Percentiles rank a stretch among this genome's conserved stretches.
phyloP scores from a whole-genome alignment of 305 asterid genomes.

The Nicotiana rustica region DNA sequence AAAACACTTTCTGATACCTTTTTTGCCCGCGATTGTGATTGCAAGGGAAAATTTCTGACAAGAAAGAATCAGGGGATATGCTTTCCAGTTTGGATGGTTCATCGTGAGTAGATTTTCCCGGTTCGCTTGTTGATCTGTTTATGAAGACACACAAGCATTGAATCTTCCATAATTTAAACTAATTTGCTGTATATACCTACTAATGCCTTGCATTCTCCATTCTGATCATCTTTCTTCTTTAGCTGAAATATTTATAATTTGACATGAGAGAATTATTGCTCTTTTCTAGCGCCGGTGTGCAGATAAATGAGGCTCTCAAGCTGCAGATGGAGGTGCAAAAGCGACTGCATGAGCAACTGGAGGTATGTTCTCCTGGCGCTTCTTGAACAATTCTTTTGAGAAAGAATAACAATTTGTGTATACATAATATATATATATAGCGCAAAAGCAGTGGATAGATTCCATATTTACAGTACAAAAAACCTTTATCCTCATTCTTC shows the following conservation, averaged over 20 bases:
- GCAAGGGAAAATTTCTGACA: slow-evolving; percentile 76
- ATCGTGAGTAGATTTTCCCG: slow-evolving; percentile 70
- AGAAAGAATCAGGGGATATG: slow-evolving; percentile 82
- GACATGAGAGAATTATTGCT: slow-evolving; percentile 29
- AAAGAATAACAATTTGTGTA: no score
- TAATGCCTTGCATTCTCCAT: slow-evolving; percentile 21
- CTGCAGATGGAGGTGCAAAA: slow-evolving; percentile 99
- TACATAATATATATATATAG: no score
- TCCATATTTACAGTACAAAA: no score
- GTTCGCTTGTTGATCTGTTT: slow-evolving; percentile 12
- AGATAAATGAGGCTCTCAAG: slow-evolving; percentile 92
- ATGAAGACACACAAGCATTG: background rate
- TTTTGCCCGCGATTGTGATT: slow-evolving; percentile 39
- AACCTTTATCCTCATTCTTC: no score
- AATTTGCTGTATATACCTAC: background rate
- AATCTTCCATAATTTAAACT: background rate
- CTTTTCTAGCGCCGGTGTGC: slow-evolving; percentile 75
- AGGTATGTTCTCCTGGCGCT: slow-evolving; percentile 57
- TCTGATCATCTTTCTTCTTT: slow-evolving; percentile 14
- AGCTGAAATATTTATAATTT: slow-evolving; percentile 25
- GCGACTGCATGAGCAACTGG: slow-evolving; percentile 96
- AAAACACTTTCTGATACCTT: slow-evolving; percentile 35
- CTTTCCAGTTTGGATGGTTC: slow-evolving; percentile 87
- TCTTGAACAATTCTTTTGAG: background rate
- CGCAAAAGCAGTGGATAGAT: no score